These are phyloP conservation scores for Irpex sp. DNA, from an alignment of 1,284 basidiomycete genomes.

Conservation along the genomic window DNA sequence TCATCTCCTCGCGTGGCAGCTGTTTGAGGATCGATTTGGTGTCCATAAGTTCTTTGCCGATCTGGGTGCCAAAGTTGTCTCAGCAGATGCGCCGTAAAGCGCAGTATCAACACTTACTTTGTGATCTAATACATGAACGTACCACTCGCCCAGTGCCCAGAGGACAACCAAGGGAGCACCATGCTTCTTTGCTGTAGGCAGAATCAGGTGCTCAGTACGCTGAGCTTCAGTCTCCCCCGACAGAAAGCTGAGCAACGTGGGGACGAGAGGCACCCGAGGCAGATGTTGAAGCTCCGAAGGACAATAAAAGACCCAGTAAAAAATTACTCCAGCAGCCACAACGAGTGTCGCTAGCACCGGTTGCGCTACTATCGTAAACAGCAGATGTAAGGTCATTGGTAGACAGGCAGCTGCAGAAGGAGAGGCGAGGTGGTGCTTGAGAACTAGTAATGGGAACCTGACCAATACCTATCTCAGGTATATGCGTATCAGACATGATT, in stretches of 20 bases:
- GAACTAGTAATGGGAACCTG: too few species aligned
- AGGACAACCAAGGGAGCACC: neutral
- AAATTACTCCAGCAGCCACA: too few species aligned
- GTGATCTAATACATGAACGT: neutral
- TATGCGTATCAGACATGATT: too few species aligned
- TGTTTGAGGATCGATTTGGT: neutral
- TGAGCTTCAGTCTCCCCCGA: neutral
- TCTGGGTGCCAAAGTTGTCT: neutral
- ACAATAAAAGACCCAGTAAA: neutral
- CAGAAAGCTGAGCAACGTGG: neutral
- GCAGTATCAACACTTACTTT: neutral
- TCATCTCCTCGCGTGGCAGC: neutral
- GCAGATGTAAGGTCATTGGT: too few species aligned
- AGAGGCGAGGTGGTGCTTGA: too few species aligned
- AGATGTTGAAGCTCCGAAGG: neutral
- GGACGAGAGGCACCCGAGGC: neutral
- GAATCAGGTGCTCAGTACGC: neutral
- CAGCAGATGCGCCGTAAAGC: neutral
- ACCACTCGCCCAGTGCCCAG: neutral
- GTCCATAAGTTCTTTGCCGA: conserved; percentile 2
- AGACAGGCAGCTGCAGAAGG: too few species aligned
- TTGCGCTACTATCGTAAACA: too few species aligned
- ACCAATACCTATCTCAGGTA: too few species aligned
- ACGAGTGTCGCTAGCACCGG: too few species aligned
- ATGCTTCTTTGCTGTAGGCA: neutral